Evolutionary conservation across 371 early-diverging fungal species (phyloP).

Genomic region (Mortierella sp.): DNA sequence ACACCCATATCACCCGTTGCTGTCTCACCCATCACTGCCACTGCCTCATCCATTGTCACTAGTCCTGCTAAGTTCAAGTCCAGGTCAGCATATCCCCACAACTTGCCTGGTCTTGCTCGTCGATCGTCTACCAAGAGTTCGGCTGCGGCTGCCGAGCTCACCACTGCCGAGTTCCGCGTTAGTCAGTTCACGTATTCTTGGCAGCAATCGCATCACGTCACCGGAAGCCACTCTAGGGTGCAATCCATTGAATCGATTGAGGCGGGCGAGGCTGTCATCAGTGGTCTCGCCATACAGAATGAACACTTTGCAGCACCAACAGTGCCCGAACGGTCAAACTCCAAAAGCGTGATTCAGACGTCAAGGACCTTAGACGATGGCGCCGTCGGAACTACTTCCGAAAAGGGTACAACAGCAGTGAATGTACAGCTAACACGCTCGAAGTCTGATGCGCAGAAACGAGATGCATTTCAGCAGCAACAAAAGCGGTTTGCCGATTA

Average conservation of each 20-base stretch:
- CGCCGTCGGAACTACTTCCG: not conserved
- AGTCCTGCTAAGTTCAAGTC: constrained; percentile 1
- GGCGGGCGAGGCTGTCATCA: not conserved
- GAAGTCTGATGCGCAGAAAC: constrained; percentile 18
- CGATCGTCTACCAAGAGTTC: constrained; percentile 39
- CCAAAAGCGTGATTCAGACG: not conserved
- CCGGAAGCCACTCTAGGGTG: not conserved
- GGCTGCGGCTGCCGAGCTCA: constrained; percentile 27
- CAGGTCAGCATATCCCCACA: constrained; percentile 8
- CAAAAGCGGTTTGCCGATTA: no score
- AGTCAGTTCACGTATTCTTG: constrained; percentile 38
- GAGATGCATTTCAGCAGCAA: not conserved
- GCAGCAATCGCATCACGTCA: constrained; percentile 5
- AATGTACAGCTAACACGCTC: constrained; percentile 15
- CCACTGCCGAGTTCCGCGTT: constrained; percentile 33
- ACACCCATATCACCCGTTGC: constrained; percentile 15
- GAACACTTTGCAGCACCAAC: constrained; percentile 21
- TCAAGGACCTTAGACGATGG: not conserved
- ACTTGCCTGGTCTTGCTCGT: constrained; percentile 36
- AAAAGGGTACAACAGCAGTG: not conserved
- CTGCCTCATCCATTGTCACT: no score
- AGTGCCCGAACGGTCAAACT: constrained; percentile 12
- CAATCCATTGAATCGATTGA: not conserved
- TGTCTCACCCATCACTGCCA: no score
- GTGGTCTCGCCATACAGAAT: not conserved